These are phyloP conservation scores for Aegilops speltoides DNA, from an alignment of 176 grass and related monocot species.

Conservation along the genomic window DNA sequence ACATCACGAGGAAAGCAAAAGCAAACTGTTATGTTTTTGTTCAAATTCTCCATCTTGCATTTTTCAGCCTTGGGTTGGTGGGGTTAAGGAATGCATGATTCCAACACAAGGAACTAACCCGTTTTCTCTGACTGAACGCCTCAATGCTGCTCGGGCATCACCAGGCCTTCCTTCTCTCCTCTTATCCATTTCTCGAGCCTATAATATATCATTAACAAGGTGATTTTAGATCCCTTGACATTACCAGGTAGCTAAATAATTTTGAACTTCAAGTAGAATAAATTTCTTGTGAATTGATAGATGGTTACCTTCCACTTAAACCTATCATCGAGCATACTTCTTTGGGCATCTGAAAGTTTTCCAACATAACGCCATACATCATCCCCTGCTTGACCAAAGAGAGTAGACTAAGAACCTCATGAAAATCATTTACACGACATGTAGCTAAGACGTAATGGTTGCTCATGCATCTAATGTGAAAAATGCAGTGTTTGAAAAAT, in stretches of 20 bases:
- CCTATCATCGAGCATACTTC: slow-evolving; percentile 99
- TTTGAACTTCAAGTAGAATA: slow-evolving; percentile 8
- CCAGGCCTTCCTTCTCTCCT: slow-evolving; percentile 94
- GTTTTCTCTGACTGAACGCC: slow-evolving; percentile 93
- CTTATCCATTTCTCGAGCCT: slow-evolving; percentile 99
- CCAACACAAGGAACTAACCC: slow-evolving; percentile 48
- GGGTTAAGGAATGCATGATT: neutral
- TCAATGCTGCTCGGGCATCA: slow-evolving; percentile 89
- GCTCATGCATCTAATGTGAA: neutral
- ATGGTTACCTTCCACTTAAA: slow-evolving; percentile 98
- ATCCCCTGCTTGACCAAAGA: slow-evolving; percentile 58
- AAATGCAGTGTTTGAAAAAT: neutral
- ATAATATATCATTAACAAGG: slow-evolving; percentile 27
- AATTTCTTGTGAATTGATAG: neutral
- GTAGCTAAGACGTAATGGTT: neutral
- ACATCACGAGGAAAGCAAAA: neutral
- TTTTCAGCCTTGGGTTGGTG: neutral
- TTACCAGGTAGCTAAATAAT: neutral
- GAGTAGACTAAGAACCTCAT: slow-evolving; percentile 10
- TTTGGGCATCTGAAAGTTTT: slow-evolving; percentile 98
- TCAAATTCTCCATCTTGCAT: neutral
- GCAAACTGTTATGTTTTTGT: neutral
- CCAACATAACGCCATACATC: slow-evolving; percentile 99
- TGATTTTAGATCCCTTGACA: neutral
- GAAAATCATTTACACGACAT: slow-evolving; percentile 20